phyloP scores from a whole-genome alignment of 1,284 basidiomycete species.

The Naganishia sp. region DNA sequence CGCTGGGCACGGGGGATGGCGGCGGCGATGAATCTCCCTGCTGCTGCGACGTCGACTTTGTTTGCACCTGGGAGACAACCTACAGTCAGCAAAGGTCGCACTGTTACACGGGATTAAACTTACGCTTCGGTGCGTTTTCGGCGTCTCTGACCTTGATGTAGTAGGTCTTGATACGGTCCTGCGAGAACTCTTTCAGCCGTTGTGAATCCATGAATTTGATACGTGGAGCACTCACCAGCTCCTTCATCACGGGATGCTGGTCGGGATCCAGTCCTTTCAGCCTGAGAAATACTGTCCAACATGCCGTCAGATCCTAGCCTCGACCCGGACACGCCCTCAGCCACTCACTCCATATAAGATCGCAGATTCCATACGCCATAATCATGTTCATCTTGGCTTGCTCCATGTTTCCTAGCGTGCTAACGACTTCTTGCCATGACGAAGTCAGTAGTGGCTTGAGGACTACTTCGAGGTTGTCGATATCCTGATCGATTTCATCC shows the following conservation, averaged over 20 bases:
- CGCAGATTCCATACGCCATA: slow-evolving; percentile 34
- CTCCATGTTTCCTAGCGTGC: slow-evolving; percentile 13
- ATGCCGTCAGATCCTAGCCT: not conserved
- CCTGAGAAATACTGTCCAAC: slow-evolving; percentile 22
- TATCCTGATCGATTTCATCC: slow-evolving; percentile 4
- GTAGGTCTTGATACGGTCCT: slow-evolving; percentile 35
- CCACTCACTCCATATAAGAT: slow-evolving; percentile 35
- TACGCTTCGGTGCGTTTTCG: slow-evolving; percentile 27
- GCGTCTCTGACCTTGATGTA: slow-evolving; percentile 34
- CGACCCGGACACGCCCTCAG: not conserved
- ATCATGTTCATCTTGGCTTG: slow-evolving; percentile 33
- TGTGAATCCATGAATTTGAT: not conserved
- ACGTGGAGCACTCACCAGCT: slow-evolving; percentile 21
- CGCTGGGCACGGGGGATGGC: slow-evolving; percentile 31
- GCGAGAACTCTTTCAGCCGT: not conserved
- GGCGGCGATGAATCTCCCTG: slow-evolving; percentile 33
- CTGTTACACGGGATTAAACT: not conserved
- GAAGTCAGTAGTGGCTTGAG: slow-evolving; percentile 3
- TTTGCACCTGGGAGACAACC: slow-evolving; percentile 1
- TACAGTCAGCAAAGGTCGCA: not conserved
- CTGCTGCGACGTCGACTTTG: slow-evolving; percentile 30
- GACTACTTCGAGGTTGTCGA: slow-evolving; percentile 1
- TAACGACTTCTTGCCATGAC: slow-evolving; percentile 10
- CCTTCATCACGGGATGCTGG: slow-evolving; percentile 33
- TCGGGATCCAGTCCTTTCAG: slow-evolving; percentile 31